Evolutionary conservation across 352 stramenopile species (phyloP).

Genomic region (Thalassiosira hispida): DNA sequence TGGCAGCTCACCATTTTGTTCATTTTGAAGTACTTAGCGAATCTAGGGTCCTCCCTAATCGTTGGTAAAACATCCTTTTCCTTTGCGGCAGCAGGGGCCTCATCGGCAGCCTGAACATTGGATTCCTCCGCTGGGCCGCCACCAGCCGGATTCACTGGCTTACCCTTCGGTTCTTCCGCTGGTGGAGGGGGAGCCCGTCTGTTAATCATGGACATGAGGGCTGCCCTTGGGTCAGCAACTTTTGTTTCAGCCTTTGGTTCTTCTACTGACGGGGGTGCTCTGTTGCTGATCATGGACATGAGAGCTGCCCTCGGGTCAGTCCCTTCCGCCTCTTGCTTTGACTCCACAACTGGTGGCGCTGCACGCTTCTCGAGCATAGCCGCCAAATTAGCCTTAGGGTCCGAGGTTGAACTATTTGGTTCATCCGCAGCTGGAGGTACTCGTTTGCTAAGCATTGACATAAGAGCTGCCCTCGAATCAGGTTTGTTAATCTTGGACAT

Average conservation of each 20-base stretch:
- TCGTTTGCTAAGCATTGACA: slow-evolving; percentile 2
- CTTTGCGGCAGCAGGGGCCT: not conserved
- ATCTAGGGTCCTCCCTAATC: slow-evolving; percentile 11
- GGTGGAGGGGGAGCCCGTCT: not conserved
- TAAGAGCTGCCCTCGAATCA: slow-evolving; percentile 25
- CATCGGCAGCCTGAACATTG: not conserved
- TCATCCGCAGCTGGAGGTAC: not conserved
- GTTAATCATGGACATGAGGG: not conserved
- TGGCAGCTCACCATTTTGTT: slow-evolving; percentile 57
- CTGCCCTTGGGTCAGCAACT: not conserved
- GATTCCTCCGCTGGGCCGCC: not conserved
- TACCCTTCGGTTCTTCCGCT: no score
- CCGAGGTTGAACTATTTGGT: not conserved
- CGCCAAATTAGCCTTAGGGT: slow-evolving; percentile 14
- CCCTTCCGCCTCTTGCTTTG: not conserved
- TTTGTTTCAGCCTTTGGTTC: not conserved
- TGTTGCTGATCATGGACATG: slow-evolving; percentile 36
- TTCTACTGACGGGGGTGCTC: not conserved
- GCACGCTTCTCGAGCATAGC: slow-evolving; percentile 13
- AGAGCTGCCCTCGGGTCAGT: slow-evolving; percentile 23
- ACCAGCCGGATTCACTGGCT: not conserved
- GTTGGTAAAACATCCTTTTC: slow-evolving; percentile 5
- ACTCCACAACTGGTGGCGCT: not conserved
- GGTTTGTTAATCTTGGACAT: slow-evolving; percentile 5
- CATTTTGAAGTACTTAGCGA: slow-evolving; percentile 81